Evolutionary conservation across 176 grass and related monocot species (phyloP).

Genomic region (Alopecurus myosuroides): DNA sequence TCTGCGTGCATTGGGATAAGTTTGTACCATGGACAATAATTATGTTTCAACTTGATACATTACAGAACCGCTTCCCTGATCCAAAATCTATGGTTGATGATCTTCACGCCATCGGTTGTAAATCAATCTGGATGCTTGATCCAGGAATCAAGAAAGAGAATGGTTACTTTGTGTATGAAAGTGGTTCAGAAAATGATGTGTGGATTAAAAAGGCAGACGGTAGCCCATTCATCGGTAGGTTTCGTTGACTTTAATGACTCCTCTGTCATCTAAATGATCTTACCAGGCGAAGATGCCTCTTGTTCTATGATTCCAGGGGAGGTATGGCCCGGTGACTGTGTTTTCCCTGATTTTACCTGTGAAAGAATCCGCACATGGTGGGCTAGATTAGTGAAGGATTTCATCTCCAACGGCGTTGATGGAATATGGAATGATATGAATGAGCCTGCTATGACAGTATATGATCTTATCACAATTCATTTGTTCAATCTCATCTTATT

Average conservation of each 20-base stretch:
- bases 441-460: conserved; percentile 81
- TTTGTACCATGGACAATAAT: not conserved
- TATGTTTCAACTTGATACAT: not conserved
- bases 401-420: conserved; percentile 83
- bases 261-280: not conserved
- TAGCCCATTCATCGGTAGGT: conserved; percentile 60
- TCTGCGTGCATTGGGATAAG: not conserved
- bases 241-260: conserved; percentile 7
- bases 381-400: conserved; percentile 76
- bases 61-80: conserved; percentile 61
- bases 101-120: conserved; percentile 64
- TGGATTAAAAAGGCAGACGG: conserved; percentile 79
- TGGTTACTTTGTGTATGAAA: conserved; percentile 77
- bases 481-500: not conserved
- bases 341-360: conserved; percentile 90
- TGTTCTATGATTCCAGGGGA: conserved; percentile 50
- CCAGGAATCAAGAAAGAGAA: conserved; percentile 88
- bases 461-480: not conserved
- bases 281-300: not conserved
- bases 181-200: conserved; percentile 68
- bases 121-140: conserved; percentile 99
- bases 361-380: conserved; percentile 75
- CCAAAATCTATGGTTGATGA: conserved; percentile 79
- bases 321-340: conserved; percentile 93
- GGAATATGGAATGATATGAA: conserved; percentile 99